These are phyloP conservation scores for Fusarium globosum DNA, from an alignment of 2,329 filamentous ascomycete genomes.

Conservation along the genomic window DNA sequence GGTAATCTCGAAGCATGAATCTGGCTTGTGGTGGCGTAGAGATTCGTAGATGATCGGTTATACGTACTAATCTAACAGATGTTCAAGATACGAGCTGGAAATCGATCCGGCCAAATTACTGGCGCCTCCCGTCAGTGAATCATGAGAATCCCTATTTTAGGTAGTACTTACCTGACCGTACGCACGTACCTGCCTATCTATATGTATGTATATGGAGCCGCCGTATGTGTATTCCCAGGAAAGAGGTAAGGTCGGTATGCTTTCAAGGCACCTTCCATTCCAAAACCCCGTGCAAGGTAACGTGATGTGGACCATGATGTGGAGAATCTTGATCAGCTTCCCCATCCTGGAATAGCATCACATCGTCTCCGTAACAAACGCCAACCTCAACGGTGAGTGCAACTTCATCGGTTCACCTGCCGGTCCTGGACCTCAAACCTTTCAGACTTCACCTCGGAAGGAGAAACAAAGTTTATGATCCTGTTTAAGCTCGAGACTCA, in stretches of 20 bases:
- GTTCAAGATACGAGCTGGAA: neutral
- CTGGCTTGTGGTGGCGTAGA: neutral
- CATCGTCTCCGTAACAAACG: conserved; percentile 33
- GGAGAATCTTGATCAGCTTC: conserved; percentile 16
- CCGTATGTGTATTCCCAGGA: conserved; percentile 8
- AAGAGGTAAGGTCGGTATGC: conserved; percentile 14
- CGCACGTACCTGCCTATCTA: neutral
- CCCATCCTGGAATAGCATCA: conserved; percentile 21
- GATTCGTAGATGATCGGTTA: neutral
- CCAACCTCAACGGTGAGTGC: conserved; percentile 33
- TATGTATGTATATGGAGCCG: neutral
- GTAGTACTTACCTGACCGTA: neutral
- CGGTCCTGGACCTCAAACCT: conserved; percentile 8
- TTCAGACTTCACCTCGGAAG: conserved; percentile 7
- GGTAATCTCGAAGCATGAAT: neutral
- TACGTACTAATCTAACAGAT: neutral
- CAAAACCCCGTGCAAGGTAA: conserved; percentile 33
- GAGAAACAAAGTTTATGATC: conserved; percentile 17
- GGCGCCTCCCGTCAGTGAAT: neutral
- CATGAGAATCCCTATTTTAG: neutral
- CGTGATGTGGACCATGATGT: conserved; percentile 32
- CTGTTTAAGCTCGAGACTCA: conserved; percentile 18
- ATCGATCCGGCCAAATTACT: neutral
- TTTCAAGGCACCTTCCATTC: conserved; percentile 19
- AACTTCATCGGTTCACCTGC: conserved; percentile 18